phyloP scores from a whole-genome alignment of 495 filamentous ascomycete species.

The Xylona heveae region DNA sequence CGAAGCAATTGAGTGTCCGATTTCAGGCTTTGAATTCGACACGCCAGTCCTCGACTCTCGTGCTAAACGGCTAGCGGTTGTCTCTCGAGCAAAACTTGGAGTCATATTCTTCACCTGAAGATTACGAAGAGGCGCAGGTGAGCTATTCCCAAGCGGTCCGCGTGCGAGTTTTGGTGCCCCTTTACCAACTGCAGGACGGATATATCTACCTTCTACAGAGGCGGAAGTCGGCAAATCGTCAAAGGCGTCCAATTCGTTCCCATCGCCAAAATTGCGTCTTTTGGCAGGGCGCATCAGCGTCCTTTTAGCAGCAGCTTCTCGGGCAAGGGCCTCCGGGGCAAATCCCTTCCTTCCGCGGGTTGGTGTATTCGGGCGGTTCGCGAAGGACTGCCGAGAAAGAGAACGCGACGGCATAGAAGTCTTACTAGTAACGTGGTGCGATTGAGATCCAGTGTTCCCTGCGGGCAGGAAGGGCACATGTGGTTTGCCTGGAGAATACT shows the following conservation, averaged over 20 bases:
- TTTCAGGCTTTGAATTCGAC: constrained; percentile 62
- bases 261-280: constrained; percentile 70
- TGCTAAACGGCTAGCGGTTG: constrained; percentile 71
- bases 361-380: constrained; percentile 28
- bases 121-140: too few relatives aligned
- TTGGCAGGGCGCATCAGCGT: constrained; percentile 54
- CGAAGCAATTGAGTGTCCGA: constrained; percentile 30
- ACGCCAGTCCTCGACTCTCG: constrained; percentile 57
- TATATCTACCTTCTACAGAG: constrained; percentile 56
- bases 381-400: constrained; percentile 28
- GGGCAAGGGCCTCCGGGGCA: constrained; percentile 24
- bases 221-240: constrained; percentile 86
- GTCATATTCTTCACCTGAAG: too few relatives aligned
- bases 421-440: constrained; percentile 60
- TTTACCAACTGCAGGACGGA: constrained; percentile 54
- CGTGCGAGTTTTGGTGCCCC: constrained; percentile 42
- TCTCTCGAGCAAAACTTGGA: constrained; percentile 85
- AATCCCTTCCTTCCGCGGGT: constrained; percentile 34
- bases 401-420: constrained; percentile 27
- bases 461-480: constrained; percentile 66
- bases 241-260: constrained; percentile 76
- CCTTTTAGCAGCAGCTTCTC: constrained; percentile 36
- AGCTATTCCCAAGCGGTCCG: constrained; percentile 36
- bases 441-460: constrained; percentile 48
- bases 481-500: constrained; percentile 28